A percentile compares a stretch with the other conserved stretches of the same genome.
phyloP scores from a whole-genome alignment of 257 asterid genomes.

The Solanum infundibuliforme region DNA sequence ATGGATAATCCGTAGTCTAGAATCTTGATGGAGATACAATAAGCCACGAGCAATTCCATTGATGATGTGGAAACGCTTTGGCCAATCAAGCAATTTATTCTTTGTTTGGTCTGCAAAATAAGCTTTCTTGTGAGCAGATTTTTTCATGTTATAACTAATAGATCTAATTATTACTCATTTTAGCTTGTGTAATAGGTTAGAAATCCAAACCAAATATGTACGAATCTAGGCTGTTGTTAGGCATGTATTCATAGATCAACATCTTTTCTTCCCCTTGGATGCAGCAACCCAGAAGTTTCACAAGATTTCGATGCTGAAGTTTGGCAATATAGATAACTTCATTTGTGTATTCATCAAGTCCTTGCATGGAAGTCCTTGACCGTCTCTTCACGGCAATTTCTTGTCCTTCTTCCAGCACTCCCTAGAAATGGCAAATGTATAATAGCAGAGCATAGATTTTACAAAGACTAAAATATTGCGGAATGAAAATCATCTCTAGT shows the following conservation, averaged over 20 bases:
- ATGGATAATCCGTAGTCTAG: conserved; percentile 20
- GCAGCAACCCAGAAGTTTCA: conserved; percentile 1
- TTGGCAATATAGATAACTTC: conserved; percentile 21
- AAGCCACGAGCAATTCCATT: conserved; percentile 27
- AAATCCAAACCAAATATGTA: conserved; percentile 1
- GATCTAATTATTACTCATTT: background rate
- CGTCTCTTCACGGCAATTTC: conserved; percentile 30
- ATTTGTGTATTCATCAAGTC: conserved; percentile 22
- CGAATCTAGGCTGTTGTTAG: background rate
- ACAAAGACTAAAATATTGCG: background rate
- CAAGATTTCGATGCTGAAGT: conserved; percentile 16
- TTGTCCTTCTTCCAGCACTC: conserved; percentile 6
- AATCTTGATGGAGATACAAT: conserved; percentile 25
- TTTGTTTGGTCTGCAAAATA: conserved; percentile 8
- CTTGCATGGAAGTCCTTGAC: conserved; percentile 23
- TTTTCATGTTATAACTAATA: conserved; percentile 4
- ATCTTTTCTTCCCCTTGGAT: conserved; percentile 2
- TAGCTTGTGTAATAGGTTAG: background rate
- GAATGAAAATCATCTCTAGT: background rate
- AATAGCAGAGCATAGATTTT: background rate
- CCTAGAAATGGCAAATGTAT: background rate
- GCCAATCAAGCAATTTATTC: conserved; percentile 14
- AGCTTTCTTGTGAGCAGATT: background rate
- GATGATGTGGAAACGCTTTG: conserved; percentile 10
- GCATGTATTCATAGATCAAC: conserved; percentile 2